A percentile compares a stretch with the other conserved stretches of the same genome.
Evolutionary conservation across 2,329 filamentous ascomycete species (phyloP).

Genomic region (Nothopassalora personata): DNA sequence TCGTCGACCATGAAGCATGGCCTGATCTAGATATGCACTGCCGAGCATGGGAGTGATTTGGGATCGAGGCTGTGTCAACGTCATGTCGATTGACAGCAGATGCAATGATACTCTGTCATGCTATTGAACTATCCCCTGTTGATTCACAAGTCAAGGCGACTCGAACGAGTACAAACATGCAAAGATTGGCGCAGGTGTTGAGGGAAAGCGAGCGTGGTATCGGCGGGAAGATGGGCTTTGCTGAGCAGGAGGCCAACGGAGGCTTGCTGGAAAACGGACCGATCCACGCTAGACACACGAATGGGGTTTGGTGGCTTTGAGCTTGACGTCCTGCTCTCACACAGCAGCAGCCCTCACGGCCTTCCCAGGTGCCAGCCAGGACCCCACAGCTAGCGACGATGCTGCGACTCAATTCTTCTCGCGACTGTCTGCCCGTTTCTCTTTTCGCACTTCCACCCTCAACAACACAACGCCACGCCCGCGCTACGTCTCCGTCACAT

Average conservation of each 20-base stretch:
- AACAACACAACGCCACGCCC: not conserved
- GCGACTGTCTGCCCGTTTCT: not conserved
- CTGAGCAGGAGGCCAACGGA: not conserved
- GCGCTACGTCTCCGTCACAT: not conserved
- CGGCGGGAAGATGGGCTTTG: not conserved
- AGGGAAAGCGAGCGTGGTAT: not conserved
- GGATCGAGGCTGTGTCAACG: conserved; percentile 3
- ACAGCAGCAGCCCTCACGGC: not conserved
- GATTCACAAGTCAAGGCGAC: conserved; percentile 2
- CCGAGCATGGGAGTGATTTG: not conserved
- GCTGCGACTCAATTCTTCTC: not conserved
- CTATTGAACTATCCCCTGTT: not conserved
- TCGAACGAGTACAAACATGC: conserved; percentile 26
- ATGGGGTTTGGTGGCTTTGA: not conserved
- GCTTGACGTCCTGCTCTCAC: not conserved
- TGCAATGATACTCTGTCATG: not conserved
- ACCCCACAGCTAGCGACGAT: not conserved
- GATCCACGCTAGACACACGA: not conserved
- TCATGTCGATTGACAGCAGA: not conserved
- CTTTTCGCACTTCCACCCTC: not conserved
- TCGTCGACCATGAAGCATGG: not conserved
- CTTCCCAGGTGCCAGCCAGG: not conserved
- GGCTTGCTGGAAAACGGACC: not conserved
- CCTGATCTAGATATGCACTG: not conserved
- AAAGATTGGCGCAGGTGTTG: not conserved